Evolutionary conservation across 495 filamentous ascomycete genomes (phyloP).

Genomic region (Rhizodiscina lignyota): DNA sequence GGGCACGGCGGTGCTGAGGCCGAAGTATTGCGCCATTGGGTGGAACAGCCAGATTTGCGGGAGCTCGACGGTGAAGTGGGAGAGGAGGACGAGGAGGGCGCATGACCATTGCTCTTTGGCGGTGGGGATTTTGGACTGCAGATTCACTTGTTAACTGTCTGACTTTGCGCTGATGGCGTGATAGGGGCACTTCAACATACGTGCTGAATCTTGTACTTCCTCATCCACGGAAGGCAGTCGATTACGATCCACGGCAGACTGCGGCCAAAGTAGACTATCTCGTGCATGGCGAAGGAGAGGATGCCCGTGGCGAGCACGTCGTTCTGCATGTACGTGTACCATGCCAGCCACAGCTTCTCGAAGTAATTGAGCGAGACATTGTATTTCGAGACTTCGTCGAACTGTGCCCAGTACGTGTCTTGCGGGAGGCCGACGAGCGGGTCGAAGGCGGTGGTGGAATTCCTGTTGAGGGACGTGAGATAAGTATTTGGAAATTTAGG

Average conservation of each 20-base stretch:
- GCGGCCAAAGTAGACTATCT: constrained; percentile 83
- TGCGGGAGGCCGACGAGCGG: too few relatives aligned
- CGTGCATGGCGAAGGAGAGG: constrained; percentile 93
- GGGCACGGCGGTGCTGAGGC: constrained; percentile 73
- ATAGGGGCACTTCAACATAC: too few relatives aligned
- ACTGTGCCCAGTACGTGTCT: constrained; percentile 75
- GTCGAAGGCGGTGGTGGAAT: too few relatives aligned
- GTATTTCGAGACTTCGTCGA: constrained; percentile 72
- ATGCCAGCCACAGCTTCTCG: constrained; percentile 80
- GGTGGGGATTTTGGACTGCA: constrained; percentile 75
- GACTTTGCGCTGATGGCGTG: background rate
- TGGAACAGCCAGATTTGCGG: constrained; percentile 99
- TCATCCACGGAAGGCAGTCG: constrained; percentile 70
- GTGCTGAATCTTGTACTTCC: constrained; percentile 85
- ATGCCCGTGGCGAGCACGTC: constrained; percentile 90
- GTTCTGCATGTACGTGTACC: constrained; percentile 99
- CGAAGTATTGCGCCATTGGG: constrained; percentile 88
- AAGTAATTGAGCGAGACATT: constrained; percentile 73
- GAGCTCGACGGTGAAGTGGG: constrained; percentile 91
- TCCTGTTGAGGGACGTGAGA: too few relatives aligned
- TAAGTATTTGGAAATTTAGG: too few relatives aligned
- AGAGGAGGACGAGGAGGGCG: constrained; percentile 75
- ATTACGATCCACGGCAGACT: constrained; percentile 90
- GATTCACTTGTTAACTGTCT: background rate
- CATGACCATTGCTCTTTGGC: constrained; percentile 86